A percentile compares a stretch with the other conserved stretches of the same genome.
Evolutionary conservation across 495 filamentous ascomycete genomes (phyloP).

Genomic region (Jackrogersella multiformis): DNA sequence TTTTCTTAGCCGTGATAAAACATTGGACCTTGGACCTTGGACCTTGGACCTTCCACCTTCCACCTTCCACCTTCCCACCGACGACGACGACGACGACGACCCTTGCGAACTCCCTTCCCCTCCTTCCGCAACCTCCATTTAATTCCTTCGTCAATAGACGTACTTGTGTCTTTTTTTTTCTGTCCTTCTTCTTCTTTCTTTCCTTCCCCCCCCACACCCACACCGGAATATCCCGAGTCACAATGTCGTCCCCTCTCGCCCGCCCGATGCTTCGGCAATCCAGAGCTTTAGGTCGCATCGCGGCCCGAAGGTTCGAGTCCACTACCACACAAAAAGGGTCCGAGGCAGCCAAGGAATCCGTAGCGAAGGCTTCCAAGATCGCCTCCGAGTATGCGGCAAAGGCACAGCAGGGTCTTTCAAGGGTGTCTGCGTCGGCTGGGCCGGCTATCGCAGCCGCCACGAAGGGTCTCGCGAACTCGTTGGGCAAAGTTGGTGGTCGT

Average conservation of each 20-base stretch:
- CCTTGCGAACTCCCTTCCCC: conserved; percentile 26
- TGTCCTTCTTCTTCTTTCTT: conserved; percentile 33
- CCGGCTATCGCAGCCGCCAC: conserved; percentile 77
- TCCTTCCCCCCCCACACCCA: conserved; percentile 8
- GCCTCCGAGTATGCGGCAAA: conserved; percentile 73
- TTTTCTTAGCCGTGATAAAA: conserved; percentile 29
- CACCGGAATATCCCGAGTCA: conserved; percentile 29
- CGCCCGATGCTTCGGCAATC: conserved; percentile 50
- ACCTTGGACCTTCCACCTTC: too few relatives aligned
- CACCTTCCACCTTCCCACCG: not conserved
- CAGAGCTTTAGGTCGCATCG: conserved; percentile 53
- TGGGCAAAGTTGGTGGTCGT: conserved; percentile 83
- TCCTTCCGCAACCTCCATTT: conserved; percentile 5
- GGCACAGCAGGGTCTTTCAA: conserved; percentile 85
- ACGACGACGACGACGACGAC: conserved; percentile 18
- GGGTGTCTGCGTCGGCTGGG: conserved; percentile 81
- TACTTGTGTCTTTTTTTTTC: not conserved
- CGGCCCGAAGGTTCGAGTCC: conserved; percentile 60
- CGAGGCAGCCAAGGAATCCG: conserved; percentile 30
- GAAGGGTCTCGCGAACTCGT: conserved; percentile 67
- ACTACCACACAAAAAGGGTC: conserved; percentile 47
- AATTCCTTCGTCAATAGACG: conserved; percentile 13
- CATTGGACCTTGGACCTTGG: too few relatives aligned
- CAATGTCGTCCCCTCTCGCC: conserved; percentile 46
- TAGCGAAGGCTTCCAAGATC: conserved; percentile 61